Base-by-base conservation (phyloP, 2,329 filamentous ascomycete species). In the Pseudopithomyces chartarum region DNA sequence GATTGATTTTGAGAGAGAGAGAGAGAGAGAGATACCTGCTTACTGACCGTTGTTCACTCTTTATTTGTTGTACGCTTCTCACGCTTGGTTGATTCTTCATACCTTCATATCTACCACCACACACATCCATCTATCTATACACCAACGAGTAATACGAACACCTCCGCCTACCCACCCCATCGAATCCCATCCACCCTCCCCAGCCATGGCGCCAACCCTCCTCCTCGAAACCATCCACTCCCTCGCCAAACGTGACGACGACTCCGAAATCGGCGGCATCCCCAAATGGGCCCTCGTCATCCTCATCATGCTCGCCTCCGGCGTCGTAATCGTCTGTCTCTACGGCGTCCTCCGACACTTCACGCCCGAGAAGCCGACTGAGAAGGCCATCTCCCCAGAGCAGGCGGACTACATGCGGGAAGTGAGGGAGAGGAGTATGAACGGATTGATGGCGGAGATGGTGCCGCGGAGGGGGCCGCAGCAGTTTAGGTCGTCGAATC, bases 371-470 rank as follows among this genome's bases (percentile, higher is more conserved):
- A 55, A 59, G 3, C 50, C 62, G 8, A 46, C 47, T 1, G 32
- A 19, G 6, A 57, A 42, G 26, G 50, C 57, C 2, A 57, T 68
- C 20, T 56, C 60, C 1, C 59, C 61, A 15, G 67, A 66, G 29
- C 71, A 74, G 48, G 64, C 69, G n/a, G 62, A 63, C n/a, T 74
- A 74, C 15, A 74, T 74, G 71, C 50, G 65, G 13, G 65, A 73
- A 46, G 69, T 73, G 4, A 52, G 71, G 26, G 64, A 66, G 26
- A 55, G 70, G 49, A 68, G 63, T 43, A 58, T 68, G 60, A 54
- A 55, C 4, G 36, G 23, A 5, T 20, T 63, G 40, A 44, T 52
- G 47, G 43, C 46, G 10, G 50, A 60, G 22, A 15, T 15, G 23
- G 33, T 19, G 49, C 26, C 7, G 15, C 12, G 33, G 3, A 29